These are phyloP conservation scores for Rhizopogon sp. DNA, from an alignment of 768 basidiomycete genomes.

Conservation along the genomic window DNA sequence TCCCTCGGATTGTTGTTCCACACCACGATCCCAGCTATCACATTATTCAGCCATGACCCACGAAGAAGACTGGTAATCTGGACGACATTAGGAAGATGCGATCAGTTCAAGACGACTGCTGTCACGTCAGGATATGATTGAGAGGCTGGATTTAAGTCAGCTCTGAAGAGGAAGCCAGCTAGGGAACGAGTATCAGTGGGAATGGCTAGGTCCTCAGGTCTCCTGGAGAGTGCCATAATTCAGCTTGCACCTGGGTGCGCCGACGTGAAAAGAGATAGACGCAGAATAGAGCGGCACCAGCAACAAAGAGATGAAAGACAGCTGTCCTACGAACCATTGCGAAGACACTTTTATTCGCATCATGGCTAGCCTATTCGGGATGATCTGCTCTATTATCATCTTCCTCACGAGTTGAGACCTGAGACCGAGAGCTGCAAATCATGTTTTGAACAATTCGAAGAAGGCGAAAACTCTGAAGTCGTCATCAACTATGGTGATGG, in stretches of 20 bases:
- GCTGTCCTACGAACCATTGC: neutral
- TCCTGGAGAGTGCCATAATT: neutral
- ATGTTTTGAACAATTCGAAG: no score
- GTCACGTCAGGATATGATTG: slow-evolving; percentile 38
- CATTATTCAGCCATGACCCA: slow-evolving; percentile 31
- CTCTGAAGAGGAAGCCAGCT: slow-evolving; percentile 11
- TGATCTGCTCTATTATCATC: no score
- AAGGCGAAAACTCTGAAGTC: no score
- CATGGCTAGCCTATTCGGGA: no score
- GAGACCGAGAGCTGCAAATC: no score
- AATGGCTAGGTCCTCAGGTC: slow-evolving; percentile 11
- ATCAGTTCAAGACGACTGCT: slow-evolving; percentile 47
- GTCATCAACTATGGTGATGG: neutral
- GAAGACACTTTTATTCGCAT: no score
- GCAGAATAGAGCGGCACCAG: neutral
- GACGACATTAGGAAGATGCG: slow-evolving; percentile 55
- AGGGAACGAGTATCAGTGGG: slow-evolving; percentile 7
- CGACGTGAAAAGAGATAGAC: neutral
- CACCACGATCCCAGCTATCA: slow-evolving; percentile 44
- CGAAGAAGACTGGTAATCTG: slow-evolving; percentile 52
- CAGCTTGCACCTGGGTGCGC: neutral
- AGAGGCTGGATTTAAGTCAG: neutral
- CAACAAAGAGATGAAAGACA: neutral
- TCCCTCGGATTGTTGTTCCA: slow-evolving; percentile 59
- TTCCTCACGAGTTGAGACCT: no score